Evolutionary conservation across 306 rosid genomes (phyloP).

Genomic region (Fragaria ananassa): DNA sequence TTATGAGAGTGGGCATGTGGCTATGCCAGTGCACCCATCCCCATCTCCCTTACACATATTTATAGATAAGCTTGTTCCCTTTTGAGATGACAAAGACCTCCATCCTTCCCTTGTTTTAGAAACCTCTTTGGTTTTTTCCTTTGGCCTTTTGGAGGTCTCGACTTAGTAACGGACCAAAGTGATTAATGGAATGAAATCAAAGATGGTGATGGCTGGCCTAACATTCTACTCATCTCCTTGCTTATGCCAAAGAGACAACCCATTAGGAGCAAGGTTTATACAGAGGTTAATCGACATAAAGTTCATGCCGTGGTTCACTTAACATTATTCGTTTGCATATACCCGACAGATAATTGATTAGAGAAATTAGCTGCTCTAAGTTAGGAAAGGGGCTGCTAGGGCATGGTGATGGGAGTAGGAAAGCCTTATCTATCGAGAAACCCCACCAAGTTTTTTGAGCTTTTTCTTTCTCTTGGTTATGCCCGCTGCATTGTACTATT

Average conservation of each 20-base stretch:
- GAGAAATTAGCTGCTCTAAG: background rate
- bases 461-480: background rate
- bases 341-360: background rate
- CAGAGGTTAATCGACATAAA: background rate
- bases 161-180: slow-evolving; percentile 16
- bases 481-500: slow-evolving; percentile 13
- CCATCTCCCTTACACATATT: slow-evolving; percentile 24
- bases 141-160: background rate
- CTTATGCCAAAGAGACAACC: background rate
- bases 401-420: slow-evolving; percentile 3
- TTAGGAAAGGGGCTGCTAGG: background rate
- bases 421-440: background rate
- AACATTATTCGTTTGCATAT: too few relatives aligned
- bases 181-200: slow-evolving; percentile 3
- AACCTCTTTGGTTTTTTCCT: slow-evolving; percentile 9
- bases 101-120: slow-evolving; percentile 13
- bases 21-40: slow-evolving; percentile 41
- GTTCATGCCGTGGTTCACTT: background rate
- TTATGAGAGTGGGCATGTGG: slow-evolving; percentile 37
- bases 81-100: slow-evolving; percentile 39
- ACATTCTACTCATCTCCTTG: background rate
- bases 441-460: slow-evolving; percentile 1
- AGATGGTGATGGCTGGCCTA: background rate
- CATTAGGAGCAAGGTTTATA: background rate
- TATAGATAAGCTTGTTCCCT: slow-evolving; percentile 40